phyloP scores from a whole-genome alignment of 2,329 filamentous ascomycete species.

The Botrytis galanthina region DNA sequence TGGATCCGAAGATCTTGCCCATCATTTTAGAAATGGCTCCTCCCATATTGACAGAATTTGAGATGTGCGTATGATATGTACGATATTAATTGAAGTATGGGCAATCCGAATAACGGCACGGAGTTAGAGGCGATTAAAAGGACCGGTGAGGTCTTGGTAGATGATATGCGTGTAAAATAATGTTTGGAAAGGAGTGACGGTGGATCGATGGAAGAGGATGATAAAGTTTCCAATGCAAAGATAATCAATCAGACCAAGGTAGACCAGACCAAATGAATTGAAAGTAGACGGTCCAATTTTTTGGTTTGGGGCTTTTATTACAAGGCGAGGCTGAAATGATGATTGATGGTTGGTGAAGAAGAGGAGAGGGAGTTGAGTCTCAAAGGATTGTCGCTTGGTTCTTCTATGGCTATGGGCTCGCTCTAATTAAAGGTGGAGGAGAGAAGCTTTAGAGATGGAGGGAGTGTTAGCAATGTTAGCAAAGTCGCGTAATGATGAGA shows the following conservation, averaged over 20 bases:
- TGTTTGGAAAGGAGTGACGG: slow-evolving; percentile 10
- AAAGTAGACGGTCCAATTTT: neutral
- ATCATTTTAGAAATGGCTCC: slow-evolving; percentile 93
- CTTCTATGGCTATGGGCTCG: neutral
- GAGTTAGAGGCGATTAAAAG: neutral
- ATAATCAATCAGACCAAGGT: neutral
- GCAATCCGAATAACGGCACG: neutral
- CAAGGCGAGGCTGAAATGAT: slow-evolving; percentile 19
- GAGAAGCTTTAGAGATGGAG: neutral
- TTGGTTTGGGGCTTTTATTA: neutral
- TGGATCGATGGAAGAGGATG: neutral
- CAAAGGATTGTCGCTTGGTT: neutral
- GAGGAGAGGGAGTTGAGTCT: neutral
- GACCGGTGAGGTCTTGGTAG: neutral
- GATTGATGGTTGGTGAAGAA: neutral
- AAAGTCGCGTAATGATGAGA: slow-evolving; percentile 4
- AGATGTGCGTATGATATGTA: neutral
- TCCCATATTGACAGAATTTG: slow-evolving; percentile 61
- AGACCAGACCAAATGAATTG: neutral
- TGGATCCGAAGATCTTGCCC: slow-evolving; percentile 98
- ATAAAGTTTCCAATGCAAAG: neutral
- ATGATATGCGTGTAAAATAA: neutral
- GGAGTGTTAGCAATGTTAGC: neutral
- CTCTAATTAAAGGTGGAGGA: neutral
- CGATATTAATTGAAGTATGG: neutral